These are phyloP conservation scores for Kodamaea kaohsiungensis DNA, from an alignment of 805 yeast genomes.

Conservation along the genomic window DNA sequence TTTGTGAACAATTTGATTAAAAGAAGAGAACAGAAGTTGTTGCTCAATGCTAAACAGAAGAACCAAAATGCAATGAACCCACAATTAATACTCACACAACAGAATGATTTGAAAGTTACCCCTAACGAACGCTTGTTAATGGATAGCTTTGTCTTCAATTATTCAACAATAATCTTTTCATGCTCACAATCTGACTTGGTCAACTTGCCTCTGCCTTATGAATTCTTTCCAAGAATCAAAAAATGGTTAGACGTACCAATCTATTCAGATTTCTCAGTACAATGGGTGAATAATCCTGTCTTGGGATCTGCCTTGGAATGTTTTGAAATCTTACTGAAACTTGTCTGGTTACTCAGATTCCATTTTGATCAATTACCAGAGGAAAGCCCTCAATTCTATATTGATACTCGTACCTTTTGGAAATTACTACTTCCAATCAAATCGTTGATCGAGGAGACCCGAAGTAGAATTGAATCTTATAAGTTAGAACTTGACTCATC, in stretches of 20 bases:
- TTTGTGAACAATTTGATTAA: conserved; percentile 37
- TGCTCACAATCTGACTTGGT: conserved; percentile 28
- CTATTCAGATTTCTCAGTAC: conserved; percentile 32
- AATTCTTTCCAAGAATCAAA: conserved; percentile 29
- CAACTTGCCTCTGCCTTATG: conserved; percentile 44
- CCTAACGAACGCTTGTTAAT: conserved; percentile 38
- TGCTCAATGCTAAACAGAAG: background rate
- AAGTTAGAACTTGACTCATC: conserved; percentile 5
- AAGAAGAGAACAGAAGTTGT: conserved; percentile 11
- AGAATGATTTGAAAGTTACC: conserved; percentile 4
- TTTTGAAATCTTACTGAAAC: conserved; percentile 39
- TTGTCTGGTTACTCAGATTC: conserved; percentile 35
- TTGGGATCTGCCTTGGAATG: conserved; percentile 39
- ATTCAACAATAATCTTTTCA: conserved; percentile 38
- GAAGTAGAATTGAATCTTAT: conserved; percentile 5
- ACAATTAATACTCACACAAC: background rate
- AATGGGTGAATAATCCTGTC: conserved; percentile 47
- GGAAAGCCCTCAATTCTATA: conserved; percentile 6
- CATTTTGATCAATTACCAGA: conserved; percentile 10
- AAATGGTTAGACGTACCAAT: conserved; percentile 36
- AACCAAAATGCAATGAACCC: background rate
- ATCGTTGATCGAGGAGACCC: conserved; percentile 1
- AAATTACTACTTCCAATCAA: conserved; percentile 10
- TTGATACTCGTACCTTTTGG: conserved; percentile 13
- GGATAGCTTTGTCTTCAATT: conserved; percentile 47